Percentiles rank a stretch among this genome's conserved stretches.
Evolutionary conservation across 441 rosid species (phyloP).

Genomic region (Viola pubescens): DNA sequence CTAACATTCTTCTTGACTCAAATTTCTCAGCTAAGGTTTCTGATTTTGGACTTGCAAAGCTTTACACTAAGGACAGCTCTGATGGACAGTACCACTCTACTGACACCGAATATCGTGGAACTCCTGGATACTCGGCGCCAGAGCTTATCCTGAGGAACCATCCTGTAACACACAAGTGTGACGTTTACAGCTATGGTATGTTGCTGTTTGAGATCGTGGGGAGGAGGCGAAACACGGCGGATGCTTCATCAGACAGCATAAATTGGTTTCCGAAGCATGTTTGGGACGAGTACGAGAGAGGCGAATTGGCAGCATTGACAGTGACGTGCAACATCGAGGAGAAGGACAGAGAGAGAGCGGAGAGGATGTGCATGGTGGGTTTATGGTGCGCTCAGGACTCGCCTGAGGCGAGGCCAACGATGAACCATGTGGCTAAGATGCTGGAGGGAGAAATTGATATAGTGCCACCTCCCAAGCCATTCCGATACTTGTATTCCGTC

Average conservation of each 20-base stretch:
- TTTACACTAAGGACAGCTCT: slow-evolving; percentile 6
- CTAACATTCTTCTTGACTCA: no score
- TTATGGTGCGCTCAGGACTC: background rate
- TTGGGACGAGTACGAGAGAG: no score
- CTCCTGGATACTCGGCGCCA: slow-evolving; percentile 10
- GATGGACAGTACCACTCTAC: background rate
- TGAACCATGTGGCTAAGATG: slow-evolving; percentile 6
- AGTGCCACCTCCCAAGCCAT: slow-evolving; percentile 12
- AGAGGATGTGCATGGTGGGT: no score
- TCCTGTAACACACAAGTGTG: slow-evolving; percentile 13
- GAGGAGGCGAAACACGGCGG: no score
- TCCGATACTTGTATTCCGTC: background rate
- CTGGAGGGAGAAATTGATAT: slow-evolving; percentile 14
- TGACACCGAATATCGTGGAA: slow-evolving; percentile 6
- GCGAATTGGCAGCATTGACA: no score
- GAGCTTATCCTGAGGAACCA: slow-evolving; percentile 1
- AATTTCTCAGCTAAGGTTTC: no score
- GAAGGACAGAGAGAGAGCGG: no score
- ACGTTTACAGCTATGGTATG: no score
- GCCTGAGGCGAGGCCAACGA: background rate
- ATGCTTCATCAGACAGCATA: no score
- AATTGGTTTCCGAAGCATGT: no score
- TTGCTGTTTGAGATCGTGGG: no score
- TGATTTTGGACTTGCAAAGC: slow-evolving; percentile 17
- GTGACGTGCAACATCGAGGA: no score